A percentile compares a stretch with the other conserved stretches of the same genome.
Conservation (phyloP, 192 early-diverging fungal genomes). For the Coemansia sp. region DNA sequence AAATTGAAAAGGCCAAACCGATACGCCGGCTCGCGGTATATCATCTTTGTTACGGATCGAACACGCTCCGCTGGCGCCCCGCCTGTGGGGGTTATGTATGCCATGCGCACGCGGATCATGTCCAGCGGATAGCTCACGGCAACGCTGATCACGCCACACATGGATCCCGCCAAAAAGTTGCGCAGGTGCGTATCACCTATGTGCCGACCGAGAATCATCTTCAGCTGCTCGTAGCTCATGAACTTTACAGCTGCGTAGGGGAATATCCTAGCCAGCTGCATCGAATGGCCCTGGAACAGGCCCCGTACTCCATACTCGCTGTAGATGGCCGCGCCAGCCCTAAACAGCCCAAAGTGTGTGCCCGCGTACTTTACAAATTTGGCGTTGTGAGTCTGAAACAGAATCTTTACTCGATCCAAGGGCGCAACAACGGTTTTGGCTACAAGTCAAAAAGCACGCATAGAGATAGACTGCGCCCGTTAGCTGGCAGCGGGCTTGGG, state of each 20-base stretch:
- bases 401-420: constrained; percentile 80
- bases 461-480: neutral
- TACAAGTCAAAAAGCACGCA: constrained; percentile 16
- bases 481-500: neutral
- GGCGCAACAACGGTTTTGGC: constrained; percentile 80
- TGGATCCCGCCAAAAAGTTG: constrained; percentile 81
- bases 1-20: constrained; percentile 70
- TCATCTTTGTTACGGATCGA: constrained; percentile 47
- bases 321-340: constrained; percentile 75
- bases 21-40: constrained; percentile 75
- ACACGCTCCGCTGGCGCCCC: constrained; percentile 57
- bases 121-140: constrained; percentile 92
- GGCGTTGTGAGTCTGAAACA: constrained; percentile 79
- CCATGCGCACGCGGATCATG: constrained; percentile 88
- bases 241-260: constrained; percentile 98
- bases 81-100: constrained; percentile 58
- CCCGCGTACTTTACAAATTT: constrained; percentile 60
- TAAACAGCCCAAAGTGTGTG: constrained; percentile 69
- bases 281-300: constrained; percentile 93
- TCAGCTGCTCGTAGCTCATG: constrained; percentile 92
- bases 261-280: constrained; percentile 90
- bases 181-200: constrained; percentile 63
- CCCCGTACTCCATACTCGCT: constrained; percentile 68
- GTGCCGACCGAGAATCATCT: constrained; percentile 62
- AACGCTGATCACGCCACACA: constrained; percentile 82